phyloP scores from a whole-genome alignment of 805 yeast species.

The Ogataea philodendri region DNA sequence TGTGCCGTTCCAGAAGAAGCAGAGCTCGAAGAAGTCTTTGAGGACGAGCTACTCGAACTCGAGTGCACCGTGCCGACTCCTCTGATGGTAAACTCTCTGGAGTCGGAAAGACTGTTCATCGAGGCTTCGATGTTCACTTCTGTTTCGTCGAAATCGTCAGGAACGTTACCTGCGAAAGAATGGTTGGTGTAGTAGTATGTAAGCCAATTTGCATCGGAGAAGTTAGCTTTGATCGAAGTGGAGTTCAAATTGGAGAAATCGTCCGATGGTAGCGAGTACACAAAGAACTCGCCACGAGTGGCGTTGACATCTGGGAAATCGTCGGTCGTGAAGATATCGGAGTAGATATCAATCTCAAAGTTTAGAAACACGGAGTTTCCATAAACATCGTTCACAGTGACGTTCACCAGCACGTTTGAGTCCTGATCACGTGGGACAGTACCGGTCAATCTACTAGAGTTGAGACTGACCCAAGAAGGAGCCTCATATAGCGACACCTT shows the following conservation, averaged over 20 bases:
- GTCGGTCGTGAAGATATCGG: slow-evolving; percentile 53
- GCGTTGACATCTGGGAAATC: slow-evolving; percentile 62
- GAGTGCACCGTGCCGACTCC: slow-evolving; percentile 43
- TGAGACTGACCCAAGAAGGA: slow-evolving; percentile 59
- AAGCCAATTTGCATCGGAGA: slow-evolving; percentile 59
- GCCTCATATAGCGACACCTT: slow-evolving; percentile 45
- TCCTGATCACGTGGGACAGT: slow-evolving; percentile 49
- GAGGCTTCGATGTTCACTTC: slow-evolving; percentile 43
- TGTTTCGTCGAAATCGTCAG: slow-evolving; percentile 43
- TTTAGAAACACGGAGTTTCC: slow-evolving; percentile 59
- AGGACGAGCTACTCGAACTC: slow-evolving; percentile 16
- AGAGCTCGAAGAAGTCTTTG: slow-evolving; percentile 26
- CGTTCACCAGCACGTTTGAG: slow-evolving; percentile 43
- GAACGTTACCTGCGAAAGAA: slow-evolving; percentile 69
- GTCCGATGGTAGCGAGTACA: slow-evolving; percentile 51
- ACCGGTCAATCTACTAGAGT: slow-evolving; percentile 49
- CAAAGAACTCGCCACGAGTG: slow-evolving; percentile 59
- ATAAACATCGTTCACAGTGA: slow-evolving; percentile 56
- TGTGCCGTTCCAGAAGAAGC: slow-evolving; percentile 3
- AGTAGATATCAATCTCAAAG: slow-evolving; percentile 52
- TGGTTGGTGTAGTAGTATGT: slow-evolving; percentile 54
- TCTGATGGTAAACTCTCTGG: slow-evolving; percentile 47
- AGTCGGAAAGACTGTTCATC: slow-evolving; percentile 36
- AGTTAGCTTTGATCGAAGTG: slow-evolving; percentile 48
- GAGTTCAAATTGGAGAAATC: slow-evolving; percentile 53